A percentile compares a stretch with the other conserved stretches of the same genome.
phyloP scores from a whole-genome alignment of 228 moss, liverwort and hornwort species.

The Sphagnum fallax region DNA sequence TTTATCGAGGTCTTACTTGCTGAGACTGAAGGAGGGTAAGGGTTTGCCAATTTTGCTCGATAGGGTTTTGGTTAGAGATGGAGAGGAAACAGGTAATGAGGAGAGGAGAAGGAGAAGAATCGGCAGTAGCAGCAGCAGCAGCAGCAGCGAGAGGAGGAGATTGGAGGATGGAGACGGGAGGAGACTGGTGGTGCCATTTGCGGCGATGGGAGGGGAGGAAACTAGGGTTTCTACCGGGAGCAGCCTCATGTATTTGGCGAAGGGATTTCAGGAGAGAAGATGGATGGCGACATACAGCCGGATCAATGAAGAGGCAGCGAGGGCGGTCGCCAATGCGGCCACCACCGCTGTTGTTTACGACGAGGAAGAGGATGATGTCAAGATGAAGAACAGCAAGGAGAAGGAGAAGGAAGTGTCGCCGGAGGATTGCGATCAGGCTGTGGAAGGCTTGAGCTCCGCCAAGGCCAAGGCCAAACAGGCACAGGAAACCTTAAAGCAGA shows the following conservation, averaged over 20 bases:
- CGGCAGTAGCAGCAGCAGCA: no score
- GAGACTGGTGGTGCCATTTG: no score
- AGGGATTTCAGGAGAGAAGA: slow-evolving; percentile 46
- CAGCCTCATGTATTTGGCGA: slow-evolving; percentile 1
- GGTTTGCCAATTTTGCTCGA: no score
- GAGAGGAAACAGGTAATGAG: no score
- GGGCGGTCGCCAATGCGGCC: slow-evolving; percentile 31
- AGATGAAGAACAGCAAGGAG: slow-evolving; percentile 18
- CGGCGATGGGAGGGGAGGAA: no score
- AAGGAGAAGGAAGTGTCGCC: slow-evolving; percentile 73
- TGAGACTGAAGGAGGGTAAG: no score
- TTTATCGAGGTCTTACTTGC: no score
- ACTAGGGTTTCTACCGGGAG: no score
- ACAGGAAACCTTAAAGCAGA: slow-evolving; percentile 65
- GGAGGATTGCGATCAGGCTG: slow-evolving; percentile 92
- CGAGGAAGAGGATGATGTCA: slow-evolving; percentile 56
- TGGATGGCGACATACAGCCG: slow-evolving; percentile 60
- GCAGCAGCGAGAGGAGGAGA: no score
- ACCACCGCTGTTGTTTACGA: slow-evolving; percentile 43
- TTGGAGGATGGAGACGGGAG: no score
- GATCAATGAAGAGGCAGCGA: slow-evolving; percentile 47
- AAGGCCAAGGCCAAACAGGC: slow-evolving; percentile 79
- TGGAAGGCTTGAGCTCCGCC: slow-evolving; percentile 81
- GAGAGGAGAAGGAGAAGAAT: no score
- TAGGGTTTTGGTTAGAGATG: no score